Conservation (phyloP, 371 early-diverging fungal species). For the Chytridium lagenaria region DNA sequence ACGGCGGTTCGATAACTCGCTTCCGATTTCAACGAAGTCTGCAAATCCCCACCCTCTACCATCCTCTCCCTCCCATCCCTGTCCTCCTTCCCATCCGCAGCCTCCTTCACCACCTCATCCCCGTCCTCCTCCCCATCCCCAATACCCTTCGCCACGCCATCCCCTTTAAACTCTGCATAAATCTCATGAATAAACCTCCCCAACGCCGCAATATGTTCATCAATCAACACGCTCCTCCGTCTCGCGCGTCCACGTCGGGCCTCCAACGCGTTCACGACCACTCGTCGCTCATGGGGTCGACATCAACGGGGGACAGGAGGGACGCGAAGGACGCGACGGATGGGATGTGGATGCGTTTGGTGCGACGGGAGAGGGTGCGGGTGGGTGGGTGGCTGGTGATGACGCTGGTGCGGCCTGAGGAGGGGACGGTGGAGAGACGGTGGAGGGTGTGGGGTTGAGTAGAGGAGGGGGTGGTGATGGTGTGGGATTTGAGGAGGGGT, state of each 20-base stretch:
- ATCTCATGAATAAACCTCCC: constrained; percentile 26
- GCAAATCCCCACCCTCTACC: not conserved
- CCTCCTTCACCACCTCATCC: not conserved
- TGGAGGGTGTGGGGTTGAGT: too few species aligned
- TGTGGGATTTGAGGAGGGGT: not conserved
- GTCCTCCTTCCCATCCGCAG: not conserved
- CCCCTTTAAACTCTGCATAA: constrained; percentile 18
- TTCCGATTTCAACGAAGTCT: not conserved
- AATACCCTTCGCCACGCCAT: constrained; percentile 1
- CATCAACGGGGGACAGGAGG: constrained; percentile 18
- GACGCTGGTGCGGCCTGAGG: not conserved
- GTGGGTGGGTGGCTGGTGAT: not conserved
- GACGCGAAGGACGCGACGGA: constrained; percentile 20
- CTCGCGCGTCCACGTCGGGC: constrained; percentile 5
- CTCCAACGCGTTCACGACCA: not conserved
- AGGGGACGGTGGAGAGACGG: not conserved
- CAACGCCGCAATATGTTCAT: constrained; percentile 19
- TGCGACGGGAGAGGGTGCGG: not conserved
- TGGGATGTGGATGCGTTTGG: constrained; percentile 1
- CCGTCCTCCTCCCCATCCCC: not conserved
- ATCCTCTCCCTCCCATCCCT: not conserved
- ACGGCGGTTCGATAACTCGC: not conserved
- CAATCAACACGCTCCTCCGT: constrained; percentile 13
- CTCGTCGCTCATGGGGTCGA: not conserved
- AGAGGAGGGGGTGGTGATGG: not conserved